Percentiles rank a stretch among this genome's conserved stretches.
phyloP scores from a whole-genome alignment of 1,139 yeast genomes.

The Yamadazyma taylorii region DNA sequence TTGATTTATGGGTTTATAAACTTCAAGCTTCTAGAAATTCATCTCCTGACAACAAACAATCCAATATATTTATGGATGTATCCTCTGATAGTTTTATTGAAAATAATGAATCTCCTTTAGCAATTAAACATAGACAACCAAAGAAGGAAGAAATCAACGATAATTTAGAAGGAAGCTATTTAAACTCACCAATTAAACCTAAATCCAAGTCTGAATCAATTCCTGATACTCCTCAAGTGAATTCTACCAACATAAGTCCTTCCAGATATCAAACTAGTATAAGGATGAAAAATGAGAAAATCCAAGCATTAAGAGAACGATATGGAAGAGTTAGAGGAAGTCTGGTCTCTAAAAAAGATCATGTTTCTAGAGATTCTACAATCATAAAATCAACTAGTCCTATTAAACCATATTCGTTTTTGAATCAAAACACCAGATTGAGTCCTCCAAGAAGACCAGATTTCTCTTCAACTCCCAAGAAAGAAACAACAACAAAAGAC shows the following conservation, averaged over 20 bases:
- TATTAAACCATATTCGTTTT: constrained; percentile 8
- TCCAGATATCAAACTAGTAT: constrained; percentile 41
- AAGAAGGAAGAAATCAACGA: constrained; percentile 5
- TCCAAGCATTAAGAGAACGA: constrained; percentile 36
- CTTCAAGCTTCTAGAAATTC: constrained; percentile 12
- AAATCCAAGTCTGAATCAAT: constrained; percentile 4
- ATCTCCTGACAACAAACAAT: constrained; percentile 16
- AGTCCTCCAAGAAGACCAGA: constrained; percentile 35
- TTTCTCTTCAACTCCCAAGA: constrained; percentile 2
- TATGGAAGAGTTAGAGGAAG: constrained; percentile 29
- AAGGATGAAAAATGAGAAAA: constrained; percentile 32
- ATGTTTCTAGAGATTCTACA: neutral
- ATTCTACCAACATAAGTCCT: constrained; percentile 32
- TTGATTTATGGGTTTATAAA: constrained; percentile 40
- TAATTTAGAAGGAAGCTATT: constrained; percentile 21
- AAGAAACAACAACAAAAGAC: neutral
- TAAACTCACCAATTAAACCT: constrained; percentile 37
- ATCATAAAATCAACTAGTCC: constrained; percentile 1
- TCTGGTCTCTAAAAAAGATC: too few relatives aligned
- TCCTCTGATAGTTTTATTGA: constrained; percentile 22
- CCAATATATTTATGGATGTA: constrained; percentile 14
- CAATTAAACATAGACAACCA: constrained; percentile 14
- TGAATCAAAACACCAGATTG: constrained; percentile 6
- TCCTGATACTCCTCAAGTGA: constrained; percentile 24
- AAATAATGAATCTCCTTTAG: constrained; percentile 40